Evolutionary conservation across 1,139 yeast species (phyloP).

Genomic region (Taphrina wiesneri): DNA sequence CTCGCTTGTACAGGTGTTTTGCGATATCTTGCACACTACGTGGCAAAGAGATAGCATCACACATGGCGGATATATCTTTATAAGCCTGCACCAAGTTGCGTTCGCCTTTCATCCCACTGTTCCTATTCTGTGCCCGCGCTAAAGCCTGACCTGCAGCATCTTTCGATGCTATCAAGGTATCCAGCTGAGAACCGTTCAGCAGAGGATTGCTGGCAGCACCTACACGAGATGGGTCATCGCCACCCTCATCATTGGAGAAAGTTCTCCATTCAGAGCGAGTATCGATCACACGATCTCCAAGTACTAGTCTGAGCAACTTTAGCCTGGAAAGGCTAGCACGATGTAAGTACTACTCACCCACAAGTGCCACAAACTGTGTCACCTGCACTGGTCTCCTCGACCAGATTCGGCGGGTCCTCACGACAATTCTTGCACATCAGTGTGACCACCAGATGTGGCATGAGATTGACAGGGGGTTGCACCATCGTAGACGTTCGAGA

Average conservation of each 20-base stretch:
- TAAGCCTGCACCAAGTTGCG: constrained; percentile 86
- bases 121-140: constrained; percentile 82
- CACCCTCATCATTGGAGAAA: constrained; percentile 89
- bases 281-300: constrained; percentile 89
- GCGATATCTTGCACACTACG: constrained; percentile 96
- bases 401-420: constrained; percentile 90
- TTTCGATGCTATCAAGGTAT: constrained; percentile 86
- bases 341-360: constrained; percentile 52
- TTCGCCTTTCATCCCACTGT: constrained; percentile 82
- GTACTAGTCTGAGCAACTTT: constrained; percentile 53
- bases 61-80: constrained; percentile 89
- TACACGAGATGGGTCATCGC: constrained; percentile 98
- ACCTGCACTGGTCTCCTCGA: constrained; percentile 94
- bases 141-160: constrained; percentile 72
- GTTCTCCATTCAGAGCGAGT: constrained; percentile 99
- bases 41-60: constrained; percentile 94
- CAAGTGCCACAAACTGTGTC: constrained; percentile 97
- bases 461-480: constrained; percentile 27
- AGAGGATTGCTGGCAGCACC: constrained; percentile 98
- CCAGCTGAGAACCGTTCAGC: constrained; percentile 85
- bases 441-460: constrained; percentile 69
- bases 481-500: constrained; percentile 18
- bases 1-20: constrained; percentile 89
- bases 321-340: background rate
- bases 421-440: constrained; percentile 95